Base-by-base conservation (phyloP, 352 stramenopile species). In the Globisporangium cylindrosporum region DNA sequence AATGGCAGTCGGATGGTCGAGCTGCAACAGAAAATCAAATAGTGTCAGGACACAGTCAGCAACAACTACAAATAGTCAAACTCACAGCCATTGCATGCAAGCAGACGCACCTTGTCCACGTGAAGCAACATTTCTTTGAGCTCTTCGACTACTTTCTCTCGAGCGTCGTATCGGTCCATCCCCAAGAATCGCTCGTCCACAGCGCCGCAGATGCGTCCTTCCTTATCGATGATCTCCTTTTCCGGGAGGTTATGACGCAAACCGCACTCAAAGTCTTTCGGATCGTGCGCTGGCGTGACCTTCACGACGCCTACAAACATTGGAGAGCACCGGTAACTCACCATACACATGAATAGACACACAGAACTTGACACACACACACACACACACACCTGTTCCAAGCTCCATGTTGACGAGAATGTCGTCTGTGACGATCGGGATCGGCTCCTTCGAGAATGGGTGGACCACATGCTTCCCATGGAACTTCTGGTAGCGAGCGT, bases 211-310 rank as follows among this genome's bases (percentile, higher is more conserved):
- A 96, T 73, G 4, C 83, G 82, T 38, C 88, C 88, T 29, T 86
- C 68, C 34, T 89, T 80, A 56, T 94, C 78, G 32, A 96, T 93
- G 34, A 96, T 77, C 34, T 90, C 73, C 34, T 82, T 72, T 63
- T 92, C 76, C 1, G 81, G 73, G n/a, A 99, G 83, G 46, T 89
- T 82, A 69, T 99, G 96, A 24, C 98, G 84, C 73, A 97, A 92
- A 15, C 97, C 98, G 73, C 97, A 99, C 73, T 99, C 97, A 80
- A 99, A 99, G 86, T 99, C 98, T 69, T 99, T 99, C 3, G 97
- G 93, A 76, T 99, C 98, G 72, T 99, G 98, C 14, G 97, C 97
- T 3, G 98, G 98, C n/a, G 98, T 99, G 55, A 99, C 97, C 82
- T 97, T 94, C 20, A 95, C 86, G 41, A 93, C 88, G 71, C 85